phyloP scores from a whole-genome alignment of 1,284 basidiomycete genomes.

The Pseudozyma tsukubaensis region DNA sequence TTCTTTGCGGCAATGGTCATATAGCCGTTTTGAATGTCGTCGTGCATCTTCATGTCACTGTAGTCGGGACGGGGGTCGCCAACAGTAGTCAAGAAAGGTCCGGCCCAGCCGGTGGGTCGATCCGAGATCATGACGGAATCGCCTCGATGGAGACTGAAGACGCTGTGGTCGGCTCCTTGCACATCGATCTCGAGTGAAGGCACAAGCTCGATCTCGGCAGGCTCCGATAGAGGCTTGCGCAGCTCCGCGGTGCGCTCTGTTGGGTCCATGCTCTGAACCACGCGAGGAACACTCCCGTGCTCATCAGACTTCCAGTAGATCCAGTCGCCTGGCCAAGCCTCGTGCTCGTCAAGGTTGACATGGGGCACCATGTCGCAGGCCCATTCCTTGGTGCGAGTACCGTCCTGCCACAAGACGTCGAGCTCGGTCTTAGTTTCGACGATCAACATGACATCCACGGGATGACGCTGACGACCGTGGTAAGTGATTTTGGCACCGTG shows the following conservation, averaged over 20 bases:
- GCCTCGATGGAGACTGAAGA: conserved; percentile 81
- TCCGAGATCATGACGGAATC: conserved; percentile 81
- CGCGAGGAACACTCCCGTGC: conserved; percentile 73
- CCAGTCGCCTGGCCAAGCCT: conserved; percentile 79
- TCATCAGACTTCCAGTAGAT: conserved; percentile 86
- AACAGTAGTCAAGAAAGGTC: conserved; percentile 43
- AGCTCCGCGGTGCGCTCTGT: conserved; percentile 64
- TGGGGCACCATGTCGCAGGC: conserved; percentile 82
- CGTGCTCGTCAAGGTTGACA: conserved; percentile 71
- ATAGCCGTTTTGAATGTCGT: conserved; percentile 34
- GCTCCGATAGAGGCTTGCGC: conserved; percentile 50
- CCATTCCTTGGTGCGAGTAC: conserved; percentile 74
- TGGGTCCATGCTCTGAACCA: conserved; percentile 75
- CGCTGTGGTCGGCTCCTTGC: conserved; percentile 72
- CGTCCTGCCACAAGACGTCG: conserved; percentile 89
- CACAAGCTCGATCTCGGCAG: conserved; percentile 74
- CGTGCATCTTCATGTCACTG: conserved; percentile 26
- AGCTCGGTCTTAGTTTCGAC: conserved; percentile 78
- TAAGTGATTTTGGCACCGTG: conserved; percentile 40
- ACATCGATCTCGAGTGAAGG: conserved; percentile 89
- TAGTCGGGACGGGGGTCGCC: conserved; percentile 48
- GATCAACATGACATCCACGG: conserved; percentile 70
- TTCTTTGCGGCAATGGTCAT: conserved; percentile 15
- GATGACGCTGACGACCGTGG: conserved; percentile 36
- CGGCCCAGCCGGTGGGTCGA: conserved; percentile 75